Base-by-base conservation (phyloP, 2,329 filamentous ascomycete species). In the Paracoccidioides lutzii region DNA sequence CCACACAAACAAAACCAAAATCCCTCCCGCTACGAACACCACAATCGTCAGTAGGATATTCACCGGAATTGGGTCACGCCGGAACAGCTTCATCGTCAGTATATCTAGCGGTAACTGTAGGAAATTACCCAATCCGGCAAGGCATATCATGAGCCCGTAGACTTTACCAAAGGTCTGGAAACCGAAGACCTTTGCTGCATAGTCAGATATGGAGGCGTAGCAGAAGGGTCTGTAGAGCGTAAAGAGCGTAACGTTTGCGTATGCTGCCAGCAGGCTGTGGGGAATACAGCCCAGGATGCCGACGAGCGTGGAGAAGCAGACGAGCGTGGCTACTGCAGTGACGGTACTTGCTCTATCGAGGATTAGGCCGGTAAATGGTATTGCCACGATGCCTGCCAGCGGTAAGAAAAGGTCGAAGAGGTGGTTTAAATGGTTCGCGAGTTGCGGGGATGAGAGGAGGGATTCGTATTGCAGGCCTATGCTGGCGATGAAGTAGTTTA, bases 141-240 rank as follows among this genome's bases (percentile, higher is more conserved):
- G 73, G 68, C 88, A 94, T 63, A 95, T 95, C 63, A 95, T 88
- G 9, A 90, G 78, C 4, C 90, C 90, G 71, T 95, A 95, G 35
- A 95, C 88, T 49, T 87, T 93, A 43, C 90, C 90, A 63, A 95
- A 96, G 0, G 89, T 95, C 55, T 84, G 79, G 72, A 95, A 95
- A 12, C 90, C 90, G 67, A 95, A 95, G 37, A 95, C 88, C 71
- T 95, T 95, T 61, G 88, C 90, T 12, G 82, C 81, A 69, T 94
- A 95, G 73, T 95, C 90, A 32, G 85, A 91, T 57, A 95, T 87
- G 6, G 88, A 83, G 0, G 89, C 94, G 73, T 95, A 95, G 72
- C 95, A 96, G 35, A 95, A 83, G 0, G 90, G 90, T 0, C 90
- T 81, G 65, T 93, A 90, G 28, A 95, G 70, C 9, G 93, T 87